These are phyloP conservation scores for Triticum turgidum DNA, from an alignment of 176 grass and related monocot genomes.

Conservation along the genomic window DNA sequence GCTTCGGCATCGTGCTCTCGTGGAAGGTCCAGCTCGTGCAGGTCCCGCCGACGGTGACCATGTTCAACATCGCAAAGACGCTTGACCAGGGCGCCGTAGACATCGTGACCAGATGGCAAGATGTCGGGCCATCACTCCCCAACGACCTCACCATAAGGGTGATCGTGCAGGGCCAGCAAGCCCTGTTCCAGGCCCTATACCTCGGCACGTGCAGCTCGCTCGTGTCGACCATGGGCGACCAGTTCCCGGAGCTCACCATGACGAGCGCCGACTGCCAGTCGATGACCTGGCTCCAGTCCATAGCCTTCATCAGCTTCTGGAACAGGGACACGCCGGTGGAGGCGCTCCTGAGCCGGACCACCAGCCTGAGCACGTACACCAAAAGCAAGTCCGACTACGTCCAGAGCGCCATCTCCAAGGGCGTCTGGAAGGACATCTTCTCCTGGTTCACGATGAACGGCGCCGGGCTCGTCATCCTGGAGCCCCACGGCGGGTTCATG, in stretches of 20 bases:
- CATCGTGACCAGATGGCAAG: conserved; percentile 48
- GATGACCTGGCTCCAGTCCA: conserved; percentile 50
- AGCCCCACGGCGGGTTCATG: conserved; percentile 43
- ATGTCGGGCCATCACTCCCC: conserved; percentile 20
- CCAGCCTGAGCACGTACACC: conserved; percentile 15
- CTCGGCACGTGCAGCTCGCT: conserved; percentile 31
- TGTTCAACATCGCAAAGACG: conserved; percentile 22
- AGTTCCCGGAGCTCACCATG: conserved; percentile 39
- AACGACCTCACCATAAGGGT: conserved; percentile 33
- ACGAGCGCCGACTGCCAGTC: conserved; percentile 35
- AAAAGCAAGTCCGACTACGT: conserved; percentile 64
- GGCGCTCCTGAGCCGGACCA: conserved; percentile 23
- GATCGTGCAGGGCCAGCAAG: not conserved
- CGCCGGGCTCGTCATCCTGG: conserved; percentile 45
- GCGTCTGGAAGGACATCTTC: conserved; percentile 11
- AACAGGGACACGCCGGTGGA: not conserved
- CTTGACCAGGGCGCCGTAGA: conserved; percentile 35
- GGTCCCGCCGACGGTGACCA: conserved; percentile 28
- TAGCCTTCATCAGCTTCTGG: not conserved
- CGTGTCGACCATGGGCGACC: not conserved
- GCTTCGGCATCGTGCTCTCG: conserved; percentile 52
- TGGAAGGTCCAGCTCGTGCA: conserved; percentile 46
- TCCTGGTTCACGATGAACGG: conserved; percentile 29
- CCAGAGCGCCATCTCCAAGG: not conserved
- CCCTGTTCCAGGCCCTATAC: conserved; percentile 36